A percentile compares a stretch with the other conserved stretches of the same genome.
Evolutionary conservation across 768 basidiomycete genomes (phyloP).

Genomic region (Clathrus columnatus): DNA sequence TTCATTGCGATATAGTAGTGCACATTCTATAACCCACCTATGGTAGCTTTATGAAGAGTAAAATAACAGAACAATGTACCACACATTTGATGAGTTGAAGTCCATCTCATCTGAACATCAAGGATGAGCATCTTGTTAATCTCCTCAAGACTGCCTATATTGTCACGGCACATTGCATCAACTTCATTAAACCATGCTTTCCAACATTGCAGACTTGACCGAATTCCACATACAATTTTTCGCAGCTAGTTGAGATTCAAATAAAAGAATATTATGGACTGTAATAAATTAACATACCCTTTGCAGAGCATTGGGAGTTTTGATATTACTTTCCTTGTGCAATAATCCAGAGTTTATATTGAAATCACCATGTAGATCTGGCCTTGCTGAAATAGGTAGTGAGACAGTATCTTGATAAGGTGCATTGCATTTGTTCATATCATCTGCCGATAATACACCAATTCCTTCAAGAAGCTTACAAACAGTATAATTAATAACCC

Average conservation of each 20-base stretch:
- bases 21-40: neutral
- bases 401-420: neutral
- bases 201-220: slow-evolving; percentile 4
- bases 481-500: neutral
- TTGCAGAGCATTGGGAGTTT: neutral
- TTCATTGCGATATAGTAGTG: neutral
- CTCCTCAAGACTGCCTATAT: neutral
- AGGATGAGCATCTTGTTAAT: slow-evolving; percentile 4
- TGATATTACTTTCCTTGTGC: too few relatives aligned
- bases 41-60: neutral
- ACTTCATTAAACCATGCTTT: slow-evolving; percentile 3
- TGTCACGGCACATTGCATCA: neutral
- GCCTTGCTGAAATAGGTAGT: too few relatives aligned
- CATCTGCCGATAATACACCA: slow-evolving; percentile 19
- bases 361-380: too few relatives aligned
- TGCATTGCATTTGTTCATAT: slow-evolving; percentile 18
- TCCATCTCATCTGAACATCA: slow-evolving; percentile 2
- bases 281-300: slow-evolving; percentile 5
- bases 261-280: neutral
- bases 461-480: slow-evolving; percentile 26
- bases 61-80: neutral
- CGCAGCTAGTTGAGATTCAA: slow-evolving; percentile 8
- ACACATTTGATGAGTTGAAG: slow-evolving; percentile 5
- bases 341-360: too few relatives aligned
- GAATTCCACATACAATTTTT: slow-evolving; percentile 6